phyloP scores from a whole-genome alignment of 768 basidiomycete genomes.

The Phylloporus rhodoxanthus region DNA sequence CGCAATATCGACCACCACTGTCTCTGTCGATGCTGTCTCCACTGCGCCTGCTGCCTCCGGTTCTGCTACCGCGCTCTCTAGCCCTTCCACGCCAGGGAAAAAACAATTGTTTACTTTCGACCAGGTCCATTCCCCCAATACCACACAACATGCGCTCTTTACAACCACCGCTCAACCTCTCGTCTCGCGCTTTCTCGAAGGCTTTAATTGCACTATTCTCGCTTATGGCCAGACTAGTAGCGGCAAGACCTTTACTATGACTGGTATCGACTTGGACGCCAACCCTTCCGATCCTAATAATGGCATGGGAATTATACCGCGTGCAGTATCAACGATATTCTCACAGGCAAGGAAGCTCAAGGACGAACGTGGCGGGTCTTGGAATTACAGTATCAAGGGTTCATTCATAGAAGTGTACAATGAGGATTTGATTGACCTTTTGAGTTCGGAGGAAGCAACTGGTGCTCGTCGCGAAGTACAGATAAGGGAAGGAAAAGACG shows the following conservation, averaged over 20 bases:
- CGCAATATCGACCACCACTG: conserved; percentile 62
- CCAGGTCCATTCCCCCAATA: conserved; percentile 83
- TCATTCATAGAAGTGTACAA: conserved; percentile 99
- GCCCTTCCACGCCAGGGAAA: conserved; percentile 53
- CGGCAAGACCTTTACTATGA: conserved; percentile 77
- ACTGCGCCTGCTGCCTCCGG: conserved; percentile 46
- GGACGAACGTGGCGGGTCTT: conserved; percentile 66
- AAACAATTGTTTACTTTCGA: conserved; percentile 90
- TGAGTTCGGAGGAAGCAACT: conserved; percentile 64
- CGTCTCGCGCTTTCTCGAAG: conserved; percentile 81
- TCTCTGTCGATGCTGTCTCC: conserved; percentile 74
- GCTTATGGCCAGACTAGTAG: conserved; percentile 33
- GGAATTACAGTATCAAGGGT: conserved; percentile 77
- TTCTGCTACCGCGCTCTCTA: conserved; percentile 42
- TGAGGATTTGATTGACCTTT: conserved; percentile 95
- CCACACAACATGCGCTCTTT: conserved; percentile 83
- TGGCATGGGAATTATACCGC: conserved; percentile 91
- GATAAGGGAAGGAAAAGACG: conserved; percentile 96
- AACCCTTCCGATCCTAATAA: conserved; percentile 79
- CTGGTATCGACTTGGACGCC: conserved; percentile 84
- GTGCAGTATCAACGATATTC: conserved; percentile 89
- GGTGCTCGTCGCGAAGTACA: conserved; percentile 80
- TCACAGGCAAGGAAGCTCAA: conserved; percentile 67
- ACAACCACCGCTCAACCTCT: conserved; percentile 80
- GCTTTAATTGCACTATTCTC: conserved; percentile 83